Conservation (phyloP, 805 yeast species). For the Yamadazyma paraphyllophila region DNA sequence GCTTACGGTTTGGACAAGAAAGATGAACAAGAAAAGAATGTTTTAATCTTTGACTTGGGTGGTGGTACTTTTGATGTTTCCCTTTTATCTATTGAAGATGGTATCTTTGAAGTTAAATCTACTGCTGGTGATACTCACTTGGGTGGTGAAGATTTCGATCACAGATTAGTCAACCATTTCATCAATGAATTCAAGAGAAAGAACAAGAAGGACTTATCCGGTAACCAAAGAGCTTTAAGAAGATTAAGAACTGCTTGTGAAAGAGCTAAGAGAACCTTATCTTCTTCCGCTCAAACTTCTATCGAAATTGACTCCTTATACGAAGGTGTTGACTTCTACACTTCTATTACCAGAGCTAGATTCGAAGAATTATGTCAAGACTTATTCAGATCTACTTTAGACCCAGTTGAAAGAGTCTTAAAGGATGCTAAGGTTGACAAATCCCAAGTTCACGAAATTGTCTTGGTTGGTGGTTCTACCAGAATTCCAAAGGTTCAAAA, state of each 20-base stretch:
- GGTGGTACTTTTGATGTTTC: slow-evolving; percentile 51
- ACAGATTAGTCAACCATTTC: slow-evolving; percentile 92
- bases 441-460: slow-evolving; percentile 87
- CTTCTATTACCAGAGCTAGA: slow-evolving; percentile 95
- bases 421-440: slow-evolving; percentile 89
- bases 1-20: slow-evolving; percentile 53
- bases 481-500: slow-evolving; percentile 97
- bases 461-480: slow-evolving; percentile 96
- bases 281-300: slow-evolving; percentile 93
- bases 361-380: slow-evolving; percentile 95
- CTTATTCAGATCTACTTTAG: slow-evolving; percentile 88
- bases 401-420: slow-evolving; percentile 93
- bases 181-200: slow-evolving; percentile 96
- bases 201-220: slow-evolving; percentile 89
- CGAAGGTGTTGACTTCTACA: slow-evolving; percentile 96
- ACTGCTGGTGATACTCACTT: slow-evolving; percentile 50
- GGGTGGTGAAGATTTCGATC: slow-evolving; percentile 99
- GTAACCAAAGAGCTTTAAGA: slow-evolving; percentile 96
- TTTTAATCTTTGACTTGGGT: slow-evolving; percentile 48
- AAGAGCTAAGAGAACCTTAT: slow-evolving; percentile 98
- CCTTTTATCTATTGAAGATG: slow-evolving; percentile 46
- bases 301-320: slow-evolving; percentile 91
- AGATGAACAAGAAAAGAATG: slow-evolving; percentile 62
- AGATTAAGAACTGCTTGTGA: slow-evolving; percentile 99
- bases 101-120: slow-evolving; percentile 49